Evolutionary conservation across 768 basidiomycete genomes (phyloP), one percentile per base, ranked within the genome.

Genomic region (Psilocybe azurescens): DNA sequence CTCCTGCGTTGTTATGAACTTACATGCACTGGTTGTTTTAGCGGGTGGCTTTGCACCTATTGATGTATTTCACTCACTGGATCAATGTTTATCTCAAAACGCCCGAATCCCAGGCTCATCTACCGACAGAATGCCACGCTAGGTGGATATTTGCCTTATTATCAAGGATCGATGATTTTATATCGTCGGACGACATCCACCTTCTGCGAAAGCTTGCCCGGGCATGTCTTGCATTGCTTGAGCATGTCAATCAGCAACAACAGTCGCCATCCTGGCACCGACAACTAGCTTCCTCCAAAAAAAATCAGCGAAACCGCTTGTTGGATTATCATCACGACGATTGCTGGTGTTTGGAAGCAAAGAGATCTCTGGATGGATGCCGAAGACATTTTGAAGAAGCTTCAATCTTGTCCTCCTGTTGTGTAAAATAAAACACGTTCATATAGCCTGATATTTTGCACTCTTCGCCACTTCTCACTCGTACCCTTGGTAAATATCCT

Each of bases 31-130:
- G 70, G 63, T 48, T 54, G 50, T 55, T 62, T 33, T 65, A 94
- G 92, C 82, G 83, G 68, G 85, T 80, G 72, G 85, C 90, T 4
- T 71, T 94, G 29, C 92, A 92, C 70, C 80, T 94, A 49, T 74
- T 94, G 61, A 92, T 91, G 89, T 93, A 93, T 72, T 93, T 93
- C 72, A 81, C 86, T 16, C 84, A 93, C 68, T 94, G 92, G 92
- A 87, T 92, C 64, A 88, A 88, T 64, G 60, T 82, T 13, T 81
- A 89, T 62, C 72, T 91, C 6, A 80, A 86, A 50, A 74, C 81
- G 24, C 74, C 73, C 5, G 75, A 79, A 59, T 67, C 77, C 32
- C 69, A 68, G 20, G 64, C 71, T 53, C 78, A 75, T 66, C 71
- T 73, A 38, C 81, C 85, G 18, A 83, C 83, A 11, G 82, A 84